Evolutionary conservation across 1,284 basidiomycete species (phyloP).

Genomic region (Ceratobasidium sp.): DNA sequence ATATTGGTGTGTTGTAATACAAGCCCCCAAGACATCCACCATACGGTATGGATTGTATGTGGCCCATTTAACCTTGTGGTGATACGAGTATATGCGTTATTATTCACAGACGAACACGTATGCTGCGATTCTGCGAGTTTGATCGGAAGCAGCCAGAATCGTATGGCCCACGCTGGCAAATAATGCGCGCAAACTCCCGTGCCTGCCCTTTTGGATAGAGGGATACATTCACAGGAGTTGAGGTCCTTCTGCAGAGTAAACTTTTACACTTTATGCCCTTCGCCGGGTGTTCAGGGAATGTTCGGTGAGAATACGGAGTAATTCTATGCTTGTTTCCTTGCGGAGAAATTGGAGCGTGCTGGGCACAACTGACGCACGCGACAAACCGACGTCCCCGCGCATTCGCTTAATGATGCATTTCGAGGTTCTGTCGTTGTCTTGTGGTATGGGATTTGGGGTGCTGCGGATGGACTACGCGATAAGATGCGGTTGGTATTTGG

Average conservation of each 20-base stretch:
- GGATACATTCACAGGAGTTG: background rate
- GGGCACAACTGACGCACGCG: background rate
- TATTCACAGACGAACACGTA: background rate
- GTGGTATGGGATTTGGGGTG: background rate
- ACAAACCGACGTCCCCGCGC: background rate
- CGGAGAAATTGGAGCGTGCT: background rate
- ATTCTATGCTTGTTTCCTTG: slow-evolving; percentile 17
- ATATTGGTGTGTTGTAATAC: too few species aligned
- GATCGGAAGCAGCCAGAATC: too few species aligned
- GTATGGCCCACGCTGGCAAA: too few species aligned
- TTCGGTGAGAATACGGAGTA: slow-evolving; percentile 34
- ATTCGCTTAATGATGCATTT: background rate
- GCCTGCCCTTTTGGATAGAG: too few species aligned
- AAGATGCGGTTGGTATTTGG: slow-evolving; percentile 30
- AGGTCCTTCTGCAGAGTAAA: slow-evolving; percentile 4
- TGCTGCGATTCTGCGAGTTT: background rate
- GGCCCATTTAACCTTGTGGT: too few species aligned
- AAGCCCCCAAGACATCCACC: too few species aligned
- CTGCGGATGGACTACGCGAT: background rate
- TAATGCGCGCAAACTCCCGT: too few species aligned
- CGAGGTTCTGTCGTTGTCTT: background rate
- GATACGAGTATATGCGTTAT: too few species aligned
- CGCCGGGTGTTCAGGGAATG: slow-evolving; percentile 12
- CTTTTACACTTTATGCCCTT: slow-evolving; percentile 12
- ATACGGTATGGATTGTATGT: background rate